Evolutionary conservation across 352 stramenopile genomes (phyloP).

Genomic region (Phytophthora foliorum): DNA sequence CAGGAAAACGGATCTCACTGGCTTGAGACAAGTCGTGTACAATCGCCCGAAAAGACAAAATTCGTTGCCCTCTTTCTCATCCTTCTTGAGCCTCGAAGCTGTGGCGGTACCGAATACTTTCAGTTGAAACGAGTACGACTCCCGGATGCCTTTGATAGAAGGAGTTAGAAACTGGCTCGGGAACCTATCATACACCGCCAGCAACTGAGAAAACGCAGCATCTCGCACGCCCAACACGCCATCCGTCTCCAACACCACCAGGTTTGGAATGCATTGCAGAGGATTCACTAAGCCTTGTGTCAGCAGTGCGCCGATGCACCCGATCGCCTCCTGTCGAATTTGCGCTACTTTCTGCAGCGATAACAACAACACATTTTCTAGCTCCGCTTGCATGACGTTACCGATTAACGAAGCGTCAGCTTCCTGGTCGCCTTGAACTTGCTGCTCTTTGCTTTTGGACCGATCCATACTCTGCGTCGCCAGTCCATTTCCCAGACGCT

Average conservation of each 20-base stretch:
- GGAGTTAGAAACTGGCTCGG: constrained; percentile 59
- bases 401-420: constrained; percentile 87
- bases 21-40: constrained; percentile 72
- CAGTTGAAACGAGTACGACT: constrained; percentile 78
- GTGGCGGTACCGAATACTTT: constrained; percentile 58
- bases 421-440: constrained; percentile 90
- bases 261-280: constrained; percentile 76
- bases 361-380: constrained; percentile 69
- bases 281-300: constrained; percentile 86
- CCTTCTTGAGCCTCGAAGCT: constrained; percentile 69
- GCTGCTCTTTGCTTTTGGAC: constrained; percentile 75
- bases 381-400: constrained; percentile 88
- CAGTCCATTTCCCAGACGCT: constrained; percentile 66
- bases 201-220: constrained; percentile 69
- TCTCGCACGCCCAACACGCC: constrained; percentile 72
- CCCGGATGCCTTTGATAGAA: constrained; percentile 66
- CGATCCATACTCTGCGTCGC: constrained; percentile 49
- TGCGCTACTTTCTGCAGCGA: constrained; percentile 60
- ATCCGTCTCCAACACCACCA: constrained; percentile 87
- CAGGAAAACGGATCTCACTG: constrained; percentile 63
- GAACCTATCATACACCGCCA: constrained; percentile 72
- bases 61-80: constrained; percentile 71
- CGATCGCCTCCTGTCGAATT: constrained; percentile 77
- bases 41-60: constrained; percentile 80
- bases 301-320: constrained; percentile 72